These are phyloP conservation scores for Hordeum marinum DNA, from an alignment of 176 grass and related monocot species.

Conservation along the genomic window DNA sequence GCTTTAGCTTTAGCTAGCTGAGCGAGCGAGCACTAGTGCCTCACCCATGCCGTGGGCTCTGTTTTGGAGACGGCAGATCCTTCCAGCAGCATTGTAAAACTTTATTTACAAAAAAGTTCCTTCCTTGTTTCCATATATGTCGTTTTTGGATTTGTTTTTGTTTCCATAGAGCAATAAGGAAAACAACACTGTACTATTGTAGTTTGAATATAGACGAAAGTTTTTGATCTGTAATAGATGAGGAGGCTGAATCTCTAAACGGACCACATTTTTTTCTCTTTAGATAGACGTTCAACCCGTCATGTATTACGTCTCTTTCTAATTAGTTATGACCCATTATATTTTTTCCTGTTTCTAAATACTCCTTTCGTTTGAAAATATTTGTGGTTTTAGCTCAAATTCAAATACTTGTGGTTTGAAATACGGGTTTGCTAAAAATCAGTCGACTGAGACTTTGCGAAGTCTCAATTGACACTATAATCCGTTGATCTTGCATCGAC, in stretches of 20 bases:
- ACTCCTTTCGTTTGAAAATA: too few relatives aligned
- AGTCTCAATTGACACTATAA: too few relatives aligned
- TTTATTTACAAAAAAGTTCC: background rate
- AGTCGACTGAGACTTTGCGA: too few relatives aligned
- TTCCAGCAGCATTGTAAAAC: background rate
- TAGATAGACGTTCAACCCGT: background rate
- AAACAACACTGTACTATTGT: background rate
- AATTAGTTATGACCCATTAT: too few relatives aligned
- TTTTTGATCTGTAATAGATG: background rate
- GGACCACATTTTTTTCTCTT: background rate
- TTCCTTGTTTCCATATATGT: background rate
- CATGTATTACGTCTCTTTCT: too few relatives aligned
- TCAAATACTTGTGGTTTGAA: too few relatives aligned
- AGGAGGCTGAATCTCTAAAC: background rate
- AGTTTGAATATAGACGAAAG: slow-evolving; percentile 1
- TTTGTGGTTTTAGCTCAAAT: too few relatives aligned
- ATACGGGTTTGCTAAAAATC: too few relatives aligned
- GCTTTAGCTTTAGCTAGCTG: slow-evolving; percentile 15
- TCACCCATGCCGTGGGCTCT: background rate
- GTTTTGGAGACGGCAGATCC: background rate
- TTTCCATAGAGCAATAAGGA: background rate
- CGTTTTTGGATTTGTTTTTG: background rate
- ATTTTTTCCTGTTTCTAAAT: too few relatives aligned
- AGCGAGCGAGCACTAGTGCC: background rate
- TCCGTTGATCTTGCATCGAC: too few relatives aligned